Percentiles rank a stretch among this genome's conserved stretches.
Evolutionary conservation across 148 eudicot species (phyloP).

Genomic region (Vaccinium macrocarpon): DNA sequence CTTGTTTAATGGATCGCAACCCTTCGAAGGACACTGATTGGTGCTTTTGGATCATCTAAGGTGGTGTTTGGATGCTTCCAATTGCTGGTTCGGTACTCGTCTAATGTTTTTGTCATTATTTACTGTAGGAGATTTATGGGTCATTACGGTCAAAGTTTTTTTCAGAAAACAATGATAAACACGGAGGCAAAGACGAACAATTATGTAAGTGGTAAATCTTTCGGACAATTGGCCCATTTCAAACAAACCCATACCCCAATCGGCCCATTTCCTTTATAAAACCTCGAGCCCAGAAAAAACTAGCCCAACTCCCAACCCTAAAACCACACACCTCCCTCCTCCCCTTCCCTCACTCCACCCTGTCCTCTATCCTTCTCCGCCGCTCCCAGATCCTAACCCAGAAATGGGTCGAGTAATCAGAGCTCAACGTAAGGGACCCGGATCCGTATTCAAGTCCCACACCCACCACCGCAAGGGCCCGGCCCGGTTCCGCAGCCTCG

Average conservation of each 20-base stretch:
- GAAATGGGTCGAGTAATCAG: slow-evolving; percentile 22
- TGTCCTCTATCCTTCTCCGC: not conserved
- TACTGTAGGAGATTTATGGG: no score
- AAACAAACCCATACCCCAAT: not conserved
- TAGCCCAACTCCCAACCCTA: not conserved
- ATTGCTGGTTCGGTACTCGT: no score
- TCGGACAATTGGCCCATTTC: not conserved
- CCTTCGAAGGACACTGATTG: no score
- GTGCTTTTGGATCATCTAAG: no score
- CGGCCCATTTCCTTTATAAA: not conserved
- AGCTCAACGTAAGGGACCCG: slow-evolving; percentile 24
- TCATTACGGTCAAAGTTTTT: no score
- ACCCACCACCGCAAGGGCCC: slow-evolving; percentile 27
- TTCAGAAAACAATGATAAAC: no score
- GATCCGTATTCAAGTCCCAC: slow-evolving; percentile 24
- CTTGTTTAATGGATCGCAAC: no score
- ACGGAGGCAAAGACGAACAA: no score
- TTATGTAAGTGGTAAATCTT: no score
- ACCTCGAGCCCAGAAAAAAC: not conserved
- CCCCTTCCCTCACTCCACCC: not conserved
- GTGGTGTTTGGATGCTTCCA: no score
- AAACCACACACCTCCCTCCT: not conserved
- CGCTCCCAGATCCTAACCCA: not conserved
- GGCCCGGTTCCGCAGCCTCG: slow-evolving; percentile 18
- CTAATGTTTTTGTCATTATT: no score